Evolutionary conservation across 371 early-diverging fungal genomes (phyloP).

Genomic region (Mortierella sp.): DNA sequence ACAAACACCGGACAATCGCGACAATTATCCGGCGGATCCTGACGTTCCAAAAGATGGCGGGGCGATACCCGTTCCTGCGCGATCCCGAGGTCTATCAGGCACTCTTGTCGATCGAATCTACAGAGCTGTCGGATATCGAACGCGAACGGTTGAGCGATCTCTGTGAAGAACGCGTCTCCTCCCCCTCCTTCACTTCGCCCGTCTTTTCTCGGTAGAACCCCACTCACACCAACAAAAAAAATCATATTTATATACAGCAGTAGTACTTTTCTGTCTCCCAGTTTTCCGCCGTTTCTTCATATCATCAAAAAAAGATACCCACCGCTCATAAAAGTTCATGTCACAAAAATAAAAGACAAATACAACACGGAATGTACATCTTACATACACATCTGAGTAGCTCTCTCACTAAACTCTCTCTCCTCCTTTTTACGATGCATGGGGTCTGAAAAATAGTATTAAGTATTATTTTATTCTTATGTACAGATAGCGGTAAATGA

Average conservation of each 20-base stretch:
- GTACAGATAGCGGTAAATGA: conserved; percentile 5
- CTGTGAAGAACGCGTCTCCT: conserved; percentile 37
- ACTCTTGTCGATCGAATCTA: conserved; percentile 31
- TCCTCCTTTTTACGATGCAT: not conserved
- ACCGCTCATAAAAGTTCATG: too few relatives aligned
- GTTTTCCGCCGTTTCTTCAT: too few relatives aligned
- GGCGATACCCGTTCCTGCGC: conserved; percentile 68
- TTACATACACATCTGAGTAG: too few relatives aligned
- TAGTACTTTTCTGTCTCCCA: not conserved
- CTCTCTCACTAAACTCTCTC: not conserved
- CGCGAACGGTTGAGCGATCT: conserved; percentile 39
- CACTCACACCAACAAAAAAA: not conserved
- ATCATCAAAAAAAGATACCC: too few relatives aligned
- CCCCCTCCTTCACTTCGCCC: too few relatives aligned
- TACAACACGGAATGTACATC: too few relatives aligned
- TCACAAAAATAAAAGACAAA: too few relatives aligned
- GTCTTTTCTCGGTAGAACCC: conserved; percentile 11
- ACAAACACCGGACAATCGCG: conserved; percentile 74
- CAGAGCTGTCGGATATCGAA: conserved; percentile 21
- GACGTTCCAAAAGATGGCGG: conserved; percentile 69
- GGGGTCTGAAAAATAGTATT: not conserved
- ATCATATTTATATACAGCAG: not conserved
- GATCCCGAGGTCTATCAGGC: conserved; percentile 59
- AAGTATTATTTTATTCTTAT: conserved; percentile 3
- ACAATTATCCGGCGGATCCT: conserved; percentile 73